Evolutionary conservation across 2,329 filamentous ascomycete species (phyloP).

Genomic region (Colletotrichum cereale): DNA sequence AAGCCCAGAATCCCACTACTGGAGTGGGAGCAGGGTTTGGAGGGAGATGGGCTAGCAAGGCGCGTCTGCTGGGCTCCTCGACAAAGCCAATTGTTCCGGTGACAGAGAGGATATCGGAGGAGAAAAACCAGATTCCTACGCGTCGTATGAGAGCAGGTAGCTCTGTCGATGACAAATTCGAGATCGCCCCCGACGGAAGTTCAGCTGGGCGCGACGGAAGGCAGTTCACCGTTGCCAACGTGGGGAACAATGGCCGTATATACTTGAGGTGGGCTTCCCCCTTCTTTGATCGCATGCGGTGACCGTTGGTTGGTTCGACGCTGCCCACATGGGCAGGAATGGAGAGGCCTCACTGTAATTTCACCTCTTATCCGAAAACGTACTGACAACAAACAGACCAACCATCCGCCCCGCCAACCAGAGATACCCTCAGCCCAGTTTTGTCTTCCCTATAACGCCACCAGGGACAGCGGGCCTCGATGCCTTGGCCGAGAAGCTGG

Average conservation of each 20-base stretch:
- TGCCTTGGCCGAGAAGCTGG: constrained; percentile 50
- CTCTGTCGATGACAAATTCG: constrained; percentile 62
- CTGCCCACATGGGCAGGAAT: constrained; percentile 24
- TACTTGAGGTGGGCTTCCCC: constrained; percentile 76
- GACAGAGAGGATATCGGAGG: constrained; percentile 60
- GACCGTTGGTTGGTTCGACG: constrained; percentile 7
- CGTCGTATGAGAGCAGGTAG: constrained; percentile 62
- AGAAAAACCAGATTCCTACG: constrained; percentile 50
- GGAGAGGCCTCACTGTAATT: constrained; percentile 31
- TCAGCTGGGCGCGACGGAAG: constrained; percentile 74
- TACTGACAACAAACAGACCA: constrained; percentile 59
- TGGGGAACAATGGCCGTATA: constrained; percentile 85
- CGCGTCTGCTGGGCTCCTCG: constrained; percentile 44
- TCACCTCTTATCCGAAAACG: constrained; percentile 27
- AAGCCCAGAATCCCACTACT: constrained; percentile 25
- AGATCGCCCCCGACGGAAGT: constrained; percentile 70
- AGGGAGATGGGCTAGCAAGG: constrained; percentile 45
- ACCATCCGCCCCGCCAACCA: constrained; percentile 72
- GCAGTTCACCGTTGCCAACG: constrained; percentile 84
- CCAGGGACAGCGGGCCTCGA: constrained; percentile 70
- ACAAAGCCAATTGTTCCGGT: constrained; percentile 58
- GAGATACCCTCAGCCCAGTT: constrained; percentile 71
- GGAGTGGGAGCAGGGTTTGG: constrained; percentile 8
- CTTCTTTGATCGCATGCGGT: constrained; percentile 22
- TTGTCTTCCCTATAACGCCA: constrained; percentile 71